phyloP scores from a whole-genome alignment of 257 asterid species.

The Knoxia roxburghii region DNA sequence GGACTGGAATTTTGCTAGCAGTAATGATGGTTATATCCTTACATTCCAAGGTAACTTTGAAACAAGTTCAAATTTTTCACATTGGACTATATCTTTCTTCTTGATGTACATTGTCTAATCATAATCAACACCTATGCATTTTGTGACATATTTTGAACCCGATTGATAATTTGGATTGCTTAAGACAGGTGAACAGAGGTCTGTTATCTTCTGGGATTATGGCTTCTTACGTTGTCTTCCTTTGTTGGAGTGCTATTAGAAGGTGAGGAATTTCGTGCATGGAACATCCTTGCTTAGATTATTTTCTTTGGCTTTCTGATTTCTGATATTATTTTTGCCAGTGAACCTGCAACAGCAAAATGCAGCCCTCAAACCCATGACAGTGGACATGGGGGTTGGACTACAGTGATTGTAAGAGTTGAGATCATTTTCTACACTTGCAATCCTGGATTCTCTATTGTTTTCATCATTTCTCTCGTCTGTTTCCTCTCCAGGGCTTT shows the following conservation, averaged over 20 bases:
- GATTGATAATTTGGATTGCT: slow-evolving; percentile 17
- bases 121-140: too few relatives aligned
- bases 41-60: slow-evolving; percentile 66
- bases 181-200: slow-evolving; percentile 84
- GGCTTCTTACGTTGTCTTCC: slow-evolving; percentile 91
- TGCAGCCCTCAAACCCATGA: slow-evolving; percentile 64
- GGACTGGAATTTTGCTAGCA: slow-evolving; percentile 74
- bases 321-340: slow-evolving; percentile 26
- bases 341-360: slow-evolving; percentile 76
- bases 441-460: not conserved
- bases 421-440: not conserved
- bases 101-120: too few relatives aligned
- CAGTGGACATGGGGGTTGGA: slow-evolving; percentile 60
- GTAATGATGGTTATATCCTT: slow-evolving; percentile 87
- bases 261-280: slow-evolving; percentile 37
- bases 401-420: slow-evolving; percentile 65
- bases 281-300: too few relatives aligned
- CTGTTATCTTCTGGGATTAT: slow-evolving; percentile 86
- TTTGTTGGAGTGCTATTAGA: slow-evolving; percentile 91
- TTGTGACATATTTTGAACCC: slow-evolving; percentile 1
- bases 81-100: not conserved
- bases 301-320: too few relatives aligned
- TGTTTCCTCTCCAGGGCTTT: slow-evolving; percentile 53
- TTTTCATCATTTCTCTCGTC: not conserved
- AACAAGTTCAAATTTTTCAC: not conserved